A percentile compares a stretch with the other conserved stretches of the same genome.
These are phyloP conservation scores for Metarhizium sp. DNA, from an alignment of 2,329 filamentous ascomycete genomes.

Conservation along the genomic window DNA sequence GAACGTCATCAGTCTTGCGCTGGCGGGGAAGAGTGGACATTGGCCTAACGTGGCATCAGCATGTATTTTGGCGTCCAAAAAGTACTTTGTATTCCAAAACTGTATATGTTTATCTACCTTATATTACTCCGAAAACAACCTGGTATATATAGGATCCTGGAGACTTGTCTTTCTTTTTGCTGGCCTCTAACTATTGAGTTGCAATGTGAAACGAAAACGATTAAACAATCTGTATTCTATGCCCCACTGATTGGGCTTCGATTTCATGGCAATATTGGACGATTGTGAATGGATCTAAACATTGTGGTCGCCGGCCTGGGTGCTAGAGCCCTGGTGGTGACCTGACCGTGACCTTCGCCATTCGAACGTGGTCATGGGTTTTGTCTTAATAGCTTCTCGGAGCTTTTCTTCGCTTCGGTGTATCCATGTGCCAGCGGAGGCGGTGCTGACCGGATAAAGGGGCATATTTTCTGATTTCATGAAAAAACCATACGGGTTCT, in stretches of 20 bases:
- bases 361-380: conserved; percentile 26
- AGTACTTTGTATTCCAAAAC: neutral
- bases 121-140: neutral
- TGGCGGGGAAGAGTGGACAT: neutral
- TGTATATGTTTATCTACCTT: neutral
- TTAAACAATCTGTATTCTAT: neutral
- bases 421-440: conserved; percentile 28
- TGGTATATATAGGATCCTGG: neutral
- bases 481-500: conserved; percentile 22
- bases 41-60: neutral
- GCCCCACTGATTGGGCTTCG: neutral
- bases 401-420: conserved; percentile 30
- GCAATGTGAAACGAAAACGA: neutral
- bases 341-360: conserved; percentile 13
- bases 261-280: neutral
- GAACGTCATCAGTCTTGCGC: too few relatives aligned
- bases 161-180: neutral
- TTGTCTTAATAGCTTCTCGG: conserved; percentile 28
- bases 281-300: neutral
- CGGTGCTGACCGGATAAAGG: conserved; percentile 43
- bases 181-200: neutral
- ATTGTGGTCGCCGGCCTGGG: neutral
- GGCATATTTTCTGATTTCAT: conserved; percentile 35
- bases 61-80: neutral
- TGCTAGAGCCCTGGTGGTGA: neutral